phyloP scores from a whole-genome alignment of 2,329 filamentous ascomycete species.

The Apiospora pterosperma region DNA sequence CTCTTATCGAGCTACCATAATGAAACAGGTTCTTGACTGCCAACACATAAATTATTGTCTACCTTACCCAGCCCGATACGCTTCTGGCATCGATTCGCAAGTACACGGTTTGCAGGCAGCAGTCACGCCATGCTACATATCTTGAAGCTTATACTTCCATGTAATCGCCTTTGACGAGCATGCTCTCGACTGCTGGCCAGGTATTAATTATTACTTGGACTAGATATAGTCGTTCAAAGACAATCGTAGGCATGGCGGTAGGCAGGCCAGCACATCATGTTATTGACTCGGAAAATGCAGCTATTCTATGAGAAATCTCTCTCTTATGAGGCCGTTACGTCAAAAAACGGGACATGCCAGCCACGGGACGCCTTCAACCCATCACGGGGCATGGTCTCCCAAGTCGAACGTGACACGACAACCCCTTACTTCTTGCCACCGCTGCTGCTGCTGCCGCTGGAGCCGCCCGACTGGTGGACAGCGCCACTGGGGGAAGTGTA shows the following conservation, averaged over 20 bases:
- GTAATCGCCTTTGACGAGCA: too few species aligned
- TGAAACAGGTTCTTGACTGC: too few species aligned
- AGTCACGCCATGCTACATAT: too few species aligned
- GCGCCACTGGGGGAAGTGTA: conserved; percentile 57
- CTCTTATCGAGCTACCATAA: too few species aligned
- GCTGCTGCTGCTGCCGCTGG: conserved; percentile 11
- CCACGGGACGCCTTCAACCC: not conserved
- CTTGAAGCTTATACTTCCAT: too few species aligned
- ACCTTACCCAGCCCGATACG: too few species aligned
- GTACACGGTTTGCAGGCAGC: too few species aligned
- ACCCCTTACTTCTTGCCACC: conserved; percentile 9
- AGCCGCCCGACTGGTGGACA: conserved; percentile 23
- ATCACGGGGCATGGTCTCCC: not conserved
- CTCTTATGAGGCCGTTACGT: not conserved
- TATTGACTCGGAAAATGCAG: not conserved
- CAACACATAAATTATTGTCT: too few species aligned
- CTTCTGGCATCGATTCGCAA: too few species aligned
- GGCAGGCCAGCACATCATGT: not conserved
- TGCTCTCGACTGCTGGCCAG: not conserved
- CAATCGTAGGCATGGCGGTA: not conserved
- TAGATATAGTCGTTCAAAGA: not conserved
- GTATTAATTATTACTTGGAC: not conserved
- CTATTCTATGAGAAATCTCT: not conserved
- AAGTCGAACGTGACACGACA: not conserved
- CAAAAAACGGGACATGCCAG: not conserved